Evolutionary conservation across 257 asterid species (phyloP), one percentile per base, ranked within the genome.

Genomic region (Penstemon eatonii): DNA sequence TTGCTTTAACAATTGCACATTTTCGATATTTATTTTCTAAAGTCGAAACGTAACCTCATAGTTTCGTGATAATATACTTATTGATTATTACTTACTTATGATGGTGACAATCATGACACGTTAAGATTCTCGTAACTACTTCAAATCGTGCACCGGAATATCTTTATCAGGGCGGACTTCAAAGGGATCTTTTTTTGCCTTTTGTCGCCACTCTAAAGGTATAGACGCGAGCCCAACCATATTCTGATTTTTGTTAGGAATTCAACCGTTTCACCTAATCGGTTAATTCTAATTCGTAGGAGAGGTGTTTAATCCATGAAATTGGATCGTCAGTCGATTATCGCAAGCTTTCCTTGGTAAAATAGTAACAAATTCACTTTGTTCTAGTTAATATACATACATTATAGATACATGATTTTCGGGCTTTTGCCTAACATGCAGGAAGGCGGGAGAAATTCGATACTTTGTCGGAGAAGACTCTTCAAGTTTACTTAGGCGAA

Each of bases 61-160:
- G 33, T 25, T 25, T 25, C 33, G 33, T 25, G 33, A 25, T n/a
- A 50, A 8, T 54, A 12, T 44, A 43, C 36, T 41, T 33, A 7
- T 64, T 62, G 60, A 46, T 12, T 61, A n/a, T 38, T 18, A n/a
- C 60, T 15, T 44, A 59, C 66, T 36, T 6, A 69, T 59, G 51
- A 51, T 60, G 33, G 2, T 25, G 33, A 25, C 1, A 25, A 25
- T 25, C 2, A 49, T 67, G 60, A 53, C 58, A 42, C 44, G 46
- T 63, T 63, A 65, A 45, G 98, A 84, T 93, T 79, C 97, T 93
- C 39, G 92, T 93, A 71, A 60, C 98, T 58, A 92, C 98, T 60
- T 90, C 98, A 54, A 92, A 92, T 65, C 93, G 98, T 71, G 96
- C 97, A 57, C 97, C 98, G 3, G 95, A 92, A 77, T 85, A 88